Conservation (phyloP, 179 eudicot species). For the Corrigiola litoralis region DNA sequence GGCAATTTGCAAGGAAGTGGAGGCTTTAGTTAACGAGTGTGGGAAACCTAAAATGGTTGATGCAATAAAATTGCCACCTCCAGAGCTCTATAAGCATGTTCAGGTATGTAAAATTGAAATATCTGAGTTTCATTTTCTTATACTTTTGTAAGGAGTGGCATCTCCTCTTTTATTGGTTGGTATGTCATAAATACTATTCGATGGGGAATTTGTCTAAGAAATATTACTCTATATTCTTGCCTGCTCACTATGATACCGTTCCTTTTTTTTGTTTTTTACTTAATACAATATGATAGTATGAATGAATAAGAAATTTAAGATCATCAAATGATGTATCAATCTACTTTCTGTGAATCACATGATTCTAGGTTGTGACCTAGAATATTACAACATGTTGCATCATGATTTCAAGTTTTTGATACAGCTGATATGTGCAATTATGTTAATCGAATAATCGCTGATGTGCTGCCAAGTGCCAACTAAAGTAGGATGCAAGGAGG, state of each 20-base stretch:
- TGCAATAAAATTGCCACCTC: conserved; percentile 88
- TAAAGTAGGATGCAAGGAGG: no score
- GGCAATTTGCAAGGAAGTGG: conserved; percentile 79
- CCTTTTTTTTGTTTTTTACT: not conserved
- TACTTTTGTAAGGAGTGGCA: not conserved
- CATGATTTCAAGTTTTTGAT: no score
- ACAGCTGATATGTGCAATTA: no score
- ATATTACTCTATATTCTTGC: not conserved
- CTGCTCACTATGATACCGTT: not conserved
- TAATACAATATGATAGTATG: no score
- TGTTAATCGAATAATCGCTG: no score
- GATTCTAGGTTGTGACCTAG: no score
- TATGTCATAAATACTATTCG: not conserved
- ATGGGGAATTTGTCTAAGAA: not conserved
- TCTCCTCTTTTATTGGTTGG: not conserved
- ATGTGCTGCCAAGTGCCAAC: no score
- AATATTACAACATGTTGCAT: no score
- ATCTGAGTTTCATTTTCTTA: not conserved
- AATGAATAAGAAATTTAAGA: no score
- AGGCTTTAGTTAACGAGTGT: conserved; percentile 70
- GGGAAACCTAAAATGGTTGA: conserved; percentile 97
- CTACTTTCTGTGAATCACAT: no score
- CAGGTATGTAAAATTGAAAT: conserved; percentile 51
- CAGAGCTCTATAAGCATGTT: conserved; percentile 72
- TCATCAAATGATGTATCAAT: no score